A percentile compares a stretch with the other conserved stretches of the same genome.
Conservation (phyloP, 768 basidiomycete species). For the Boletus rubroflammeus region DNA sequence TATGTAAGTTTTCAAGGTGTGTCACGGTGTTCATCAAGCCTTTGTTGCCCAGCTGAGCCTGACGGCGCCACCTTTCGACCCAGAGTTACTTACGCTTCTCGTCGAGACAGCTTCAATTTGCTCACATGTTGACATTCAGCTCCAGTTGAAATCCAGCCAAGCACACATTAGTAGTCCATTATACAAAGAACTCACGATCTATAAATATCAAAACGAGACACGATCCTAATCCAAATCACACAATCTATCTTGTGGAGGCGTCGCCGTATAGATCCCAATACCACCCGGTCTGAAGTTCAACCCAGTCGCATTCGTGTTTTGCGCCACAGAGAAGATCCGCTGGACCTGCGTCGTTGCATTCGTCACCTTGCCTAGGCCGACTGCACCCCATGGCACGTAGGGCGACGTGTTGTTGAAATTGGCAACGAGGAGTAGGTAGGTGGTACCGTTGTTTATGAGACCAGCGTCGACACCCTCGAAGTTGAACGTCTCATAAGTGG, state of each 20-base stretch:
- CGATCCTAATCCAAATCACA: no score
- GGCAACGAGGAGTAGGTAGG: slow-evolving; percentile 21
- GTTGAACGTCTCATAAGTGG: slow-evolving; percentile 4
- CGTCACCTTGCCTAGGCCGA: slow-evolving; percentile 18
- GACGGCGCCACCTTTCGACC: no score
- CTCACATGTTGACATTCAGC: background rate
- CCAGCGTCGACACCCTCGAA: slow-evolving; percentile 24
- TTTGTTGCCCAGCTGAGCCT: background rate
- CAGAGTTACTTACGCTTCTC: no score
- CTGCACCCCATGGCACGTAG: slow-evolving; percentile 14
- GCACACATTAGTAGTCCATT: background rate
- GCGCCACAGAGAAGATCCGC: slow-evolving; percentile 7
- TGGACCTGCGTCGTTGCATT: slow-evolving; percentile 19
- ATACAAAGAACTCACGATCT: background rate
- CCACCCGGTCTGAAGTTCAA: slow-evolving; percentile 15
- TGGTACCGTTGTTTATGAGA: slow-evolving; percentile 21
- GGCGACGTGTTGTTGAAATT: background rate
- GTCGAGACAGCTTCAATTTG: no score
- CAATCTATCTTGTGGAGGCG: background rate
- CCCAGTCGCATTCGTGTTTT: slow-evolving; percentile 20
- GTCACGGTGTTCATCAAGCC: background rate
- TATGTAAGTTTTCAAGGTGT: no score
- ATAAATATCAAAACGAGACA: background rate
- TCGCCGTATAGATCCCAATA: slow-evolving; percentile 22
- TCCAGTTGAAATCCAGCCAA: background rate